phyloP scores from a whole-genome alignment of 805 yeast genomes.

The Schwanniomyces sp. region DNA sequence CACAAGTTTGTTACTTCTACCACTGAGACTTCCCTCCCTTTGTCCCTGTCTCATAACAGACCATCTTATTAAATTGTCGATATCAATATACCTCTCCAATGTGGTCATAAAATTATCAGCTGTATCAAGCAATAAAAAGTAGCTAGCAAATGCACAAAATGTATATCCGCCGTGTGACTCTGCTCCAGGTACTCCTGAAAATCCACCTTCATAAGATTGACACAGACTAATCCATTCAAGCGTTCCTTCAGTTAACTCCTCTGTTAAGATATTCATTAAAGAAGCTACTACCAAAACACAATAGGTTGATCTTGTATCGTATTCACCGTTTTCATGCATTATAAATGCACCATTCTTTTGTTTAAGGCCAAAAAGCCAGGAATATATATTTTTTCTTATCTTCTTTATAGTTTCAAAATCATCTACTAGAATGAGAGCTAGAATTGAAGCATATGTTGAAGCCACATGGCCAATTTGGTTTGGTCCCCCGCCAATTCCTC shows the following conservation, averaged over 20 bases:
- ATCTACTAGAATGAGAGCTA: slow-evolving; percentile 57
- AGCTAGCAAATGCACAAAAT: slow-evolving; percentile 75
- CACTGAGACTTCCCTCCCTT: slow-evolving; percentile 85
- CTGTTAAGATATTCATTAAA: slow-evolving; percentile 60
- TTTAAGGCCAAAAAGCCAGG: slow-evolving; percentile 70
- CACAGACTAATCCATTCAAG: slow-evolving; percentile 64
- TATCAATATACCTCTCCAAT: slow-evolving; percentile 32
- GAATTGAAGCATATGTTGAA: slow-evolving; percentile 74
- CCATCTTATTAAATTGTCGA: slow-evolving; percentile 64
- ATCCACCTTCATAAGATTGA: slow-evolving; percentile 95
- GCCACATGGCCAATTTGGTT: slow-evolving; percentile 86
- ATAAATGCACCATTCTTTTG: slow-evolving; percentile 70
- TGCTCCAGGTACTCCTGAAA: slow-evolving; percentile 71
- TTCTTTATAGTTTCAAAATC: slow-evolving; percentile 29
- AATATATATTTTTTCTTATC: slow-evolving; percentile 42
- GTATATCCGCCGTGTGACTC: slow-evolving; percentile 99
- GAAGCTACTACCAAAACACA: slow-evolving; percentile 79
- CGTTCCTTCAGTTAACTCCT: slow-evolving; percentile 53
- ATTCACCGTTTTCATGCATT: slow-evolving; percentile 79
- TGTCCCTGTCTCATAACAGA: slow-evolving; percentile 62
- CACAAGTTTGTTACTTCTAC: slow-evolving; percentile 89
- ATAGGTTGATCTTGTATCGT: slow-evolving; percentile 81
- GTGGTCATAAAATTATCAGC: slow-evolving; percentile 11
- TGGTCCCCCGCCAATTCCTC: slow-evolving; percentile 83
- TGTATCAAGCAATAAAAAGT: slow-evolving; percentile 49